Base-by-base conservation (phyloP, 805 yeast species). In the Yarrowia osloensis region DNA sequence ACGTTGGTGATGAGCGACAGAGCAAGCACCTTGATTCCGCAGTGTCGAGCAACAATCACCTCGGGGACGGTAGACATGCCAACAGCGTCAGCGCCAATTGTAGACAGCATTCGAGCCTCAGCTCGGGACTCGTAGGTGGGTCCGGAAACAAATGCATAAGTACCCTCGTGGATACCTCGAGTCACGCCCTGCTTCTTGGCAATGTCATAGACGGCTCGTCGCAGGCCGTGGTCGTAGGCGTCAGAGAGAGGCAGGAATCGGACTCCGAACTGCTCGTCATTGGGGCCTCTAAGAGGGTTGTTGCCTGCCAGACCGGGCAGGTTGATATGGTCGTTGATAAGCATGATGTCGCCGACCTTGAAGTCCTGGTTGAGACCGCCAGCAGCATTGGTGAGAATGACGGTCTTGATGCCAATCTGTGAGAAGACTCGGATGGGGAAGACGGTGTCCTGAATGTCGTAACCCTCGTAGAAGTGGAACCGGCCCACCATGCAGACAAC, bases 1-100 rank as follows among this genome's bases (percentile, higher is more conserved):
- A 85, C 87, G 74, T 94, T 94, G 22, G 98, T 94, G 71, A 94
- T 88, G 69, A 95, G 81, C 70, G 95, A 88, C 47, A 94, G 76
- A 0, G 98, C 98, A 69, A 94, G 79, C 5, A 92, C 97, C 70
- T 81, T 83, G 79, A 95, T 77, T 0, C 93, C 96, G 68, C 87
- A 84, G 76, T 95, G 98, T 75, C 97, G 86, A 1, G 97, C 98
- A 21, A 91, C 88, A 69, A 91, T 86, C 1, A 91, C 97, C 77
- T 94, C 99, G 0, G 99, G 98, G 37, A 94, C 98, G 0, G 98
- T 95, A 67, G 97, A 89, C 99, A 94, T 94, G 4, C 98, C 98
- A 1, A 93, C 98, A 0, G 95, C 90, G 77, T 94, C 98, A 63
- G 91, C 97, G 11, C 98, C 98, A 31, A 89, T 70, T 6, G 79